Percentiles rank a stretch among this genome's conserved stretches.
Conservation (phyloP, 2,329 filamentous ascomycete species). For the Calycina marina region DNA sequence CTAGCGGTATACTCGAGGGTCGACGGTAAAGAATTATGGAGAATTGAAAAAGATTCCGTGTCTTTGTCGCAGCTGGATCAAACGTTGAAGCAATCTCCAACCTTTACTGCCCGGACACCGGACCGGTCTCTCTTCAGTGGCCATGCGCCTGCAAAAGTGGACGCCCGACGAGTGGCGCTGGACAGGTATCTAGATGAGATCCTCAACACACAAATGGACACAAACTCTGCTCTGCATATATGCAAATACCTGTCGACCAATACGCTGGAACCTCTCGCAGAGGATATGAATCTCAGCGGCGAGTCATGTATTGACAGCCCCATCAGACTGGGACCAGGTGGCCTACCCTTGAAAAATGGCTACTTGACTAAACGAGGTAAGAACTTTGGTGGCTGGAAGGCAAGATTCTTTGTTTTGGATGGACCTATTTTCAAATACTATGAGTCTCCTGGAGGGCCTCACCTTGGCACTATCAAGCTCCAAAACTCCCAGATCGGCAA, state of each 20-base stretch:
- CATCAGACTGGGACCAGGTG: constrained; percentile 39
- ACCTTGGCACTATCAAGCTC: constrained; percentile 87
- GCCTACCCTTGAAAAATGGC: constrained; percentile 62
- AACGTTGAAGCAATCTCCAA: constrained; percentile 58
- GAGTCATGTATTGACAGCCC: constrained; percentile 26
- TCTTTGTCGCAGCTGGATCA: constrained; percentile 74
- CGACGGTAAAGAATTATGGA: constrained; percentile 70
- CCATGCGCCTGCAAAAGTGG: constrained; percentile 85
- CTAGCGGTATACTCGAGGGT: constrained; percentile 71
- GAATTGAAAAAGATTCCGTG: constrained; percentile 79
- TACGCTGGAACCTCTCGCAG: constrained; percentile 44
- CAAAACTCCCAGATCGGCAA: constrained; percentile 86
- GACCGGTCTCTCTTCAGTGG: constrained; percentile 80
- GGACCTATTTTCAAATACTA: constrained; percentile 73
- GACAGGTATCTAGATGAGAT: constrained; percentile 78
- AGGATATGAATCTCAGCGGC: constrained; percentile 32
- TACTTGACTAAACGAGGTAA: constrained; percentile 95
- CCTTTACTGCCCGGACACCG: constrained; percentile 62
- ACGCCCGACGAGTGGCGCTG: constrained; percentile 67
- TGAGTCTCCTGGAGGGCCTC: constrained; percentile 77
- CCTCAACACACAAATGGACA: constrained; percentile 69
- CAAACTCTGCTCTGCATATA: constrained; percentile 60
- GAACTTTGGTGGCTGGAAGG: constrained; percentile 98
- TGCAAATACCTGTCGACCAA: constrained; percentile 74
- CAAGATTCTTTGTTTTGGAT: constrained; percentile 56